Conservation (phyloP, 768 basidiomycete species). For the Pisolithus orientalis region DNA sequence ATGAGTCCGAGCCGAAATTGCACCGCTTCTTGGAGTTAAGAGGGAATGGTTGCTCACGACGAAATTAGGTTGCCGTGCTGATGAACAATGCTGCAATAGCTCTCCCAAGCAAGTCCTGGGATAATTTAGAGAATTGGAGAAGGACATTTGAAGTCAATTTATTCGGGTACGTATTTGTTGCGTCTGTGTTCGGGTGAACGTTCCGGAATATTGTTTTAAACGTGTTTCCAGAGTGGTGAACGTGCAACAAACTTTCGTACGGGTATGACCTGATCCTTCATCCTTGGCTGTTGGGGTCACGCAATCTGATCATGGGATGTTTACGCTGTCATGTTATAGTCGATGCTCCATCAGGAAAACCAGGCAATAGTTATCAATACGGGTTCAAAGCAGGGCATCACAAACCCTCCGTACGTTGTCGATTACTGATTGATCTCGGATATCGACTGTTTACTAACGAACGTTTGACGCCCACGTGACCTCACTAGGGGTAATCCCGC, state of each 20-base stretch:
- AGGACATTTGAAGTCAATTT: conserved; percentile 69
- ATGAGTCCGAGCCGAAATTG: conserved; percentile 6
- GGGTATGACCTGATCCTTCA: conserved; percentile 35
- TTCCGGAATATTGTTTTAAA: not conserved
- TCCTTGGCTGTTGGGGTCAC: not conserved
- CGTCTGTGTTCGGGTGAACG: not conserved
- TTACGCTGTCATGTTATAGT: conserved; percentile 26
- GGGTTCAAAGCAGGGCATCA: conserved; percentile 94
- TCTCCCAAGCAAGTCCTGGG: conserved; percentile 60
- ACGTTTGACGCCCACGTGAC: conserved; percentile 1
- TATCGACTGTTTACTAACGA: conserved; percentile 1
- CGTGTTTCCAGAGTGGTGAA: conserved; percentile 54
- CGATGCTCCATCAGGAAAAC: conserved; percentile 81
- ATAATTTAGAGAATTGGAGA: conserved; percentile 66
- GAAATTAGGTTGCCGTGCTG: conserved; percentile 69
- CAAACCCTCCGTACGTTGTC: conserved; percentile 80
- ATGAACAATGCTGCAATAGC: conserved; percentile 84
- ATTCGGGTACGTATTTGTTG: conserved; percentile 52
- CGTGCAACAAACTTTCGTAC: conserved; percentile 80
- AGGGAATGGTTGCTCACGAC: conserved; percentile 19
- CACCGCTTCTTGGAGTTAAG: not conserved
- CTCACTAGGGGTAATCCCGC: conserved; percentile 67
- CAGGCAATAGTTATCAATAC: conserved; percentile 79
- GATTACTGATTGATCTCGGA: conserved; percentile 2
- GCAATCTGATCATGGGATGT: conserved; percentile 1